Base-by-base conservation (phyloP, 1,284 basidiomycete species). In the Blastosporella zonata region DNA sequence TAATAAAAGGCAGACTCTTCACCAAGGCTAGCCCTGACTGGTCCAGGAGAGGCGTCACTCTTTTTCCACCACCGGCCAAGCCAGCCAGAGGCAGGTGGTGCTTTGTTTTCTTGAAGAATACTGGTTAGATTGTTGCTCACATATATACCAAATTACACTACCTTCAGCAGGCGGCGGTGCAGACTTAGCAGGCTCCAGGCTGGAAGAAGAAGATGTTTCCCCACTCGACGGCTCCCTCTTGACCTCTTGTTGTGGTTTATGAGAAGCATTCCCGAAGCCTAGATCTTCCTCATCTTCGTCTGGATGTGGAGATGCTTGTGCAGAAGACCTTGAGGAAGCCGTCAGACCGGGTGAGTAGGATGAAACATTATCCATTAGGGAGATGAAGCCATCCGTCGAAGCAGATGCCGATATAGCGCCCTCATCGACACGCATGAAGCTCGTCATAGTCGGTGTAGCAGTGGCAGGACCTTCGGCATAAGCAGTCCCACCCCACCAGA, bases 1-100 rank as follows among this genome's bases (percentile, higher is more conserved):
- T 91, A 99, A 59, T 93, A 90, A 72, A 99, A 96, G 38, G 84
- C 77, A 25, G 79, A 92, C 63, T 96, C 85, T 61, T 99, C 92
- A 15, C 97, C 97, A 18, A 99, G 78, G 59, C 92, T 98, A 13
- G 96, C 97, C 63, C 84, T 88, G 49, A 94, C 72, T 6, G 93
- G 92, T 13, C 76, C 87, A 10, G 82, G 73, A 4, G 71, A 59
- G 6, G 78, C 74, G 18, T 75, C 70, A 42, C 77, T 69, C 50
- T 77, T 73, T 54, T 79, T 85, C 69, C 78, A 93, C 68, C 84
- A 81, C 36, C 88, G 78, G 44, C 88, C 84, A 25, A 98, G 70
- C 95, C 96, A 97, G 0, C 77, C 67, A 22, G 71, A 63, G 9
- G 71, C 47, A 13, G 67, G 27, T 25, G 41, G 34, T 18, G 34